phyloP scores from a whole-genome alignment of 305 asterid species.

The Euphrasia arctica region DNA sequence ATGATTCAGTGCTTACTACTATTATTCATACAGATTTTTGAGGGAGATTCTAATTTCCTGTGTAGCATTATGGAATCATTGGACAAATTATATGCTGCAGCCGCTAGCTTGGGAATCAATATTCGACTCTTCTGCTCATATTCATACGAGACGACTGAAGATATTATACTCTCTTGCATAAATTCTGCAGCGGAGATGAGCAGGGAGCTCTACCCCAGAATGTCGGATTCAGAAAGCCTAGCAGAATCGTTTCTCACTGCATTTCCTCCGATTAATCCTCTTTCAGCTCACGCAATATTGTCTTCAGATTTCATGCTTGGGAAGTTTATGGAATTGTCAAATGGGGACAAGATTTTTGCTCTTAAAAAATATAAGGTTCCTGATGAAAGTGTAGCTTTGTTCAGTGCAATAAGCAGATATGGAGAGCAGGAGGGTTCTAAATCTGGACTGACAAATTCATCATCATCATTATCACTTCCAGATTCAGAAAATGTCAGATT shows the following conservation, averaged over 20 bases:
- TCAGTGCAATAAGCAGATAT: conserved; percentile 58
- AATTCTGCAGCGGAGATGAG: conserved; percentile 45
- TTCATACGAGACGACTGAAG: conserved; percentile 80
- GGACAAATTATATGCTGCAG: conserved; percentile 95
- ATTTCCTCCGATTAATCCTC: conserved; percentile 93
- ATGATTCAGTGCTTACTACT: conserved; percentile 27
- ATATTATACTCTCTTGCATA: conserved; percentile 81
- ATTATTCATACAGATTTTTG: conserved; percentile 69
- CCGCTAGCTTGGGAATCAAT: conserved; percentile 87
- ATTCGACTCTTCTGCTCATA: conserved; percentile 80
- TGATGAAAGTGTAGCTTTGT: conserved; percentile 63
- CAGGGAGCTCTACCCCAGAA: conserved; percentile 57
- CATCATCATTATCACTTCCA: conserved; percentile 73
- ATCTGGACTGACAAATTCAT: conserved; percentile 93
- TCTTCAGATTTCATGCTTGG: conserved; percentile 62
- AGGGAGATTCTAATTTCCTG: conserved; percentile 74
- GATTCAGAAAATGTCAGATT: conserved; percentile 51
- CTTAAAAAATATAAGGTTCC: conserved; percentile 67
- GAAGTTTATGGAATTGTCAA: conserved; percentile 66
- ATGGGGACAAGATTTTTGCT: conserved; percentile 44
- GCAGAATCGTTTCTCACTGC: conserved; percentile 92
- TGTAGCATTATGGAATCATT: conserved; percentile 86
- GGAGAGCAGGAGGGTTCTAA: conserved; percentile 89
- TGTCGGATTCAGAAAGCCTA: conserved; percentile 79
- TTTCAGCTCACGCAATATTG: conserved; percentile 88